phyloP scores from a whole-genome alignment of 169 alveolate genomes.

The Eimeria necatrix region DNA sequence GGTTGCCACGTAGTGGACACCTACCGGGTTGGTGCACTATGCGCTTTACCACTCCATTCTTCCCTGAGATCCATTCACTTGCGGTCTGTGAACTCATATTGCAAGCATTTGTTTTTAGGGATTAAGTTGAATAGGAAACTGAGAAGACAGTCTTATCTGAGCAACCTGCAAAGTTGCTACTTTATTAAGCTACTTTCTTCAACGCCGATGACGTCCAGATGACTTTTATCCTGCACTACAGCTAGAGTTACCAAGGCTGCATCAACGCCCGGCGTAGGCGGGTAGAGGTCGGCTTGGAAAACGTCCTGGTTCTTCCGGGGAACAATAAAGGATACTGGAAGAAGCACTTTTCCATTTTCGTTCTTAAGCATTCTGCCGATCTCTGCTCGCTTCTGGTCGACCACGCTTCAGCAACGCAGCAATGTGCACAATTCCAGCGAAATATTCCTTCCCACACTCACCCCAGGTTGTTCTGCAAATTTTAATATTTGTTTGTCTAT shows the following conservation, averaged over 20 bases:
- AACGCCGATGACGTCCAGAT: background rate
- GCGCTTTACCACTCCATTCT: conserved; percentile 62
- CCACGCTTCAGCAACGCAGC: conserved; percentile 61
- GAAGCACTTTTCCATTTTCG: conserved; percentile 79
- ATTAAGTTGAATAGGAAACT: background rate
- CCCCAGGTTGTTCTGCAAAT: too few relatives aligned
- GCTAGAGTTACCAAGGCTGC: conserved; percentile 74
- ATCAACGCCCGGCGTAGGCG: conserved; percentile 79
- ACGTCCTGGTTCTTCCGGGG: conserved; percentile 82
- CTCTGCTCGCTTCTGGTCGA: conserved; percentile 80
- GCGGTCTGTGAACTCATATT: conserved; percentile 59
- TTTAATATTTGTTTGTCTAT: background rate
- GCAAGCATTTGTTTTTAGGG: background rate
- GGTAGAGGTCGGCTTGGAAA: conserved; percentile 83
- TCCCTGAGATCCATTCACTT: conserved; percentile 65
- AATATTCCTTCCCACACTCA: too few relatives aligned
- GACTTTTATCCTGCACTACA: background rate
- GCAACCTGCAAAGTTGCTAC: too few relatives aligned
- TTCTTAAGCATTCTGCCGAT: conserved; percentile 81
- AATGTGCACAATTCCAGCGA: background rate
- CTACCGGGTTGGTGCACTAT: conserved; percentile 61
- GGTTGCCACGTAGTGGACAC: background rate
- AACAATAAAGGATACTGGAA: conserved; percentile 78
- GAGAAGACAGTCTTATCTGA: too few relatives aligned
- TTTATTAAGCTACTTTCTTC: too few relatives aligned